phyloP scores from a whole-genome alignment of 2,329 filamentous ascomycete species.

The Fusarium sublunatum region DNA sequence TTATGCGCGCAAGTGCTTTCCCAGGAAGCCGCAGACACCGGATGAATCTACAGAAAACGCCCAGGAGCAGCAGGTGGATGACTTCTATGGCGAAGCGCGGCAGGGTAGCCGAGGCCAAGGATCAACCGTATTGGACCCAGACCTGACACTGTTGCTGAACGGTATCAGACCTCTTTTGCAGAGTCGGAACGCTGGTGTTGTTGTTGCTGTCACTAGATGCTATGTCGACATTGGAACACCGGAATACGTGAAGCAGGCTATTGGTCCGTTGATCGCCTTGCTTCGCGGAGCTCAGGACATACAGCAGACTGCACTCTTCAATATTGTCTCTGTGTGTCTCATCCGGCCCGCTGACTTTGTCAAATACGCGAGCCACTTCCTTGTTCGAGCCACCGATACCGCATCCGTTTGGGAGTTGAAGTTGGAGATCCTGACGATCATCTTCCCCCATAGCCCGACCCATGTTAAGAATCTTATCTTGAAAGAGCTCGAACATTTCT shows the following conservation, averaged over 20 bases:
- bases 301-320: conserved; percentile 89
- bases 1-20: conserved; percentile 91
- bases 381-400: conserved; percentile 82
- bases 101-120: conserved; percentile 58
- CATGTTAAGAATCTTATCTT: conserved; percentile 87
- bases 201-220: conserved; percentile 85
- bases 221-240: conserved; percentile 86
- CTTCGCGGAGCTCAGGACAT: conserved; percentile 87
- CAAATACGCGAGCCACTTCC: conserved; percentile 87
- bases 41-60: conserved; percentile 54
- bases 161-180: conserved; percentile 86
- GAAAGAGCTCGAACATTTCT: conserved; percentile 94
- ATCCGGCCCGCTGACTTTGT: conserved; percentile 82
- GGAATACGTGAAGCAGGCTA: conserved; percentile 77
- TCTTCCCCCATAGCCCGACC: conserved; percentile 84
- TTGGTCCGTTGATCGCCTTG: conserved; percentile 88
- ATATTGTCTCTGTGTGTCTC: conserved; percentile 93
- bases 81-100: conserved; percentile 81
- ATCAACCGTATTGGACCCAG: conserved; percentile 74
- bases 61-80: conserved; percentile 63
- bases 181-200: conserved; percentile 91
- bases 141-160: conserved; percentile 83
- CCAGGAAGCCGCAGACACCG: conserved; percentile 70
- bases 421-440: conserved; percentile 87
- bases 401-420: conserved; percentile 90